Evolutionary conservation across 306 rosid genomes (phyloP).

Genomic region (Pyrus pyrifolia): DNA sequence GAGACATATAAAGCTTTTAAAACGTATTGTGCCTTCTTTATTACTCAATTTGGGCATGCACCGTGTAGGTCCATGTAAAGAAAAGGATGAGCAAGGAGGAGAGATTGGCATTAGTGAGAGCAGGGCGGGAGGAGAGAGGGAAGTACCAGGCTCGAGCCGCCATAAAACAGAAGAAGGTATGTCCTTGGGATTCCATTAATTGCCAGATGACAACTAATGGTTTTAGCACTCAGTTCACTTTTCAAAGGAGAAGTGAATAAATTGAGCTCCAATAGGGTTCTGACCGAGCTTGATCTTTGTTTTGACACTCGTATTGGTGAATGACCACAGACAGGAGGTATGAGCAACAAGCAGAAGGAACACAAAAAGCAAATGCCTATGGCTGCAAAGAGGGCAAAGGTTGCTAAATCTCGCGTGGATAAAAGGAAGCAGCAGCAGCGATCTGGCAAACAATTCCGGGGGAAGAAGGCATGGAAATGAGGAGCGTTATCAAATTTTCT

Average conservation of each 20-base stretch:
- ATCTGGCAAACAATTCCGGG: constrained; percentile 65
- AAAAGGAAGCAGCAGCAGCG: constrained; percentile 47
- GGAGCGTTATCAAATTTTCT: too few relatives aligned
- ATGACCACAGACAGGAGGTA: constrained; percentile 66
- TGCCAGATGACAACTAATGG: not conserved
- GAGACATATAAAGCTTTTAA: not conserved
- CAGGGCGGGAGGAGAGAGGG: constrained; percentile 87
- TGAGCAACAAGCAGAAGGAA: constrained; percentile 79
- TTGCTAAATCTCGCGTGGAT: constrained; percentile 34
- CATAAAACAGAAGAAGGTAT: constrained; percentile 86
- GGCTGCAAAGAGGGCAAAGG: constrained; percentile 60
- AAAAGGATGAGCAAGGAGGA: constrained; percentile 70
- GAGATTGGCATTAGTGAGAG: constrained; percentile 60
- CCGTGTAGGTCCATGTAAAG: constrained; percentile 56
- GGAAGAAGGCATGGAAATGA: constrained; percentile 73
- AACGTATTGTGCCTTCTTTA: not conserved
- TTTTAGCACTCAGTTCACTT: not conserved
- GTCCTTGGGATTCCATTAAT: not conserved
- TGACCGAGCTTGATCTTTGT: not conserved
- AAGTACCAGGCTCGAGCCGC: constrained; percentile 67
- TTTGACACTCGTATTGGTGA: constrained; percentile 1
- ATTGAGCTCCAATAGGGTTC: not conserved
- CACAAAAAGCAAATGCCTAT: constrained; percentile 73
- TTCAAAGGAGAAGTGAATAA: not conserved
- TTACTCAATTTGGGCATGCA: constrained; percentile 1